These are phyloP conservation scores for Fusarium equiseti DNA, from an alignment of 2,329 filamentous ascomycete genomes.

Conservation along the genomic window DNA sequence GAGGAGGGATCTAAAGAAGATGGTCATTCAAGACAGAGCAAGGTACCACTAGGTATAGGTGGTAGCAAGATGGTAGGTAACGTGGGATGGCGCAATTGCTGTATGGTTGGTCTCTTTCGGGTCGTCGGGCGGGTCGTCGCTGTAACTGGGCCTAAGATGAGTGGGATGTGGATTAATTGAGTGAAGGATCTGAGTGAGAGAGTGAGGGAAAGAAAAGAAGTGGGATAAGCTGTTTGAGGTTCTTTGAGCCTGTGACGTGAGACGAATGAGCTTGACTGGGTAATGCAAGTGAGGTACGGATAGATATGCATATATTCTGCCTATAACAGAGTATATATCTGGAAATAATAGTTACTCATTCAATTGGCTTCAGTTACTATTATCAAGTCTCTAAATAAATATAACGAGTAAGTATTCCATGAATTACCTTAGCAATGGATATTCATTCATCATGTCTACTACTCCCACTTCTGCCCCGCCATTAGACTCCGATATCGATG, in stretches of 20 bases:
- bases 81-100: slow-evolving; percentile 39
- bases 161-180: slow-evolving; percentile 33
- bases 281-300: slow-evolving; percentile 1
- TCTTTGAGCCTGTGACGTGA: slow-evolving; percentile 16
- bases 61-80: slow-evolving; percentile 17
- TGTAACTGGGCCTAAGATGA: slow-evolving; percentile 23
- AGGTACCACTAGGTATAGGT: neutral
- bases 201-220: slow-evolving; percentile 23
- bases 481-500: slow-evolving; percentile 33
- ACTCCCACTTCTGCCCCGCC: slow-evolving; percentile 27
- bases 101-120: slow-evolving; percentile 37
- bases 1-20: slow-evolving; percentile 21
- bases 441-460: neutral
- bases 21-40: slow-evolving; percentile 16
- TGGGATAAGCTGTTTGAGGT: slow-evolving; percentile 23
- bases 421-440: neutral
- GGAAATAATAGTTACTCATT: neutral
- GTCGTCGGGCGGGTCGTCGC: slow-evolving; percentile 45
- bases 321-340: neutral
- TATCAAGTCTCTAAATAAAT: neutral
- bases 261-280: neutral
- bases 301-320: neutral
- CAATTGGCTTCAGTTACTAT: neutral
- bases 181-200: slow-evolving; percentile 3
- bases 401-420: neutral